Evolutionary conservation across 2,329 filamentous ascomycete species (phyloP).

Genomic region (Esteya vermicola): DNA sequence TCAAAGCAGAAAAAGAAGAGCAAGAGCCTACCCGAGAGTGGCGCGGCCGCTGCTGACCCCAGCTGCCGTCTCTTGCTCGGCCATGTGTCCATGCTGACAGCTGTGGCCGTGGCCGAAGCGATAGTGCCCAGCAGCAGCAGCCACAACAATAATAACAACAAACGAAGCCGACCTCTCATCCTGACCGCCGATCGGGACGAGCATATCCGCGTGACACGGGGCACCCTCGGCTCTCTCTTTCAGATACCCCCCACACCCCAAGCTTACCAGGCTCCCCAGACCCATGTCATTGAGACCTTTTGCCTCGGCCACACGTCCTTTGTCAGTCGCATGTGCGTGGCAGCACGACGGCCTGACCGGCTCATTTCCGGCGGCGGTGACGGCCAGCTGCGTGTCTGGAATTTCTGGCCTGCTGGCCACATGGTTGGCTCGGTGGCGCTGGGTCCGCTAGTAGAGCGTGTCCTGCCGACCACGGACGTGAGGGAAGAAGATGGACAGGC

Average conservation of each 20-base stretch:
- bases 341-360: slow-evolving; percentile 36
- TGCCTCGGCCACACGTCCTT: slow-evolving; percentile 84
- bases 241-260: too few relatives aligned
- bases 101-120: slow-evolving; percentile 41
- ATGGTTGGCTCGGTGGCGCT: slow-evolving; percentile 42
- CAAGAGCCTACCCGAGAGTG: too few relatives aligned
- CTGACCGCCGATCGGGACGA: slow-evolving; percentile 43
- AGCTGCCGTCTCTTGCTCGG: slow-evolving; percentile 52
- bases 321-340: slow-evolving; percentile 60
- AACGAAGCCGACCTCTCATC: slow-evolving; percentile 36
- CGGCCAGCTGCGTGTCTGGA: slow-evolving; percentile 63
- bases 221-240: slow-evolving; percentile 23
- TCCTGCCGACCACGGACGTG: slow-evolving; percentile 1
- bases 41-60: slow-evolving; percentile 15
- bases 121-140: slow-evolving; percentile 3
- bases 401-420: slow-evolving; percentile 48
- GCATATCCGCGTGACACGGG: slow-evolving; percentile 79
- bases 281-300: slow-evolving; percentile 77
- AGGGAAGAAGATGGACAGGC: background rate
- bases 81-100: slow-evolving; percentile 89
- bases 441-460: slow-evolving; percentile 31
- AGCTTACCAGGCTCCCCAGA: slow-evolving; percentile 50
- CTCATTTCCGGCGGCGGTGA: slow-evolving; percentile 85
- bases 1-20: too few relatives aligned
- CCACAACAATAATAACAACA: background rate